phyloP scores from a whole-genome alignment of 139 green algal species.

The Coccomyxa sp. region DNA sequence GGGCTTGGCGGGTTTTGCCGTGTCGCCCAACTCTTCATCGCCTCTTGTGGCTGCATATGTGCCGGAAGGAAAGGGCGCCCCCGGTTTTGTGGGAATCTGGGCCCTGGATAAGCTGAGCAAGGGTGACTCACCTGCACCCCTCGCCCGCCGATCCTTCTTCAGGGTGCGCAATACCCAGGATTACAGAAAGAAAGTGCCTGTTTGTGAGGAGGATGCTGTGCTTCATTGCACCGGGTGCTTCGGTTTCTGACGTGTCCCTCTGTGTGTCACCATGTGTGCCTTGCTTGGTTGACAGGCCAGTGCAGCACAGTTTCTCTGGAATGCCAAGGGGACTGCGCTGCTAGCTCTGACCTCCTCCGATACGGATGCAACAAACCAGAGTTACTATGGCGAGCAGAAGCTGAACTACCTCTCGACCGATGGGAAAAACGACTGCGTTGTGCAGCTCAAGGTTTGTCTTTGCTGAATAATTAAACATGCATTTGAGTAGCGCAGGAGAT shows the following conservation, averaged over 20 bases:
- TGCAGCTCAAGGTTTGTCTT: conserved; percentile 26
- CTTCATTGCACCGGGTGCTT: neutral
- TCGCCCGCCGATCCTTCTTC: conserved; percentile 65
- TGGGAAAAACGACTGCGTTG: conserved; percentile 55
- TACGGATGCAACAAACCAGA: conserved; percentile 89
- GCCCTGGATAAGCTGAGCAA: conserved; percentile 17
- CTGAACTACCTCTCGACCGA: conserved; percentile 83
- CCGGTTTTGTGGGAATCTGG: conserved; percentile 65
- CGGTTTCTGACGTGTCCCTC: neutral
- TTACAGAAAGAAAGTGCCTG: neutral
- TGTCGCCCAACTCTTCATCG: conserved; percentile 32
- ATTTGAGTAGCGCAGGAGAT: too few species aligned
- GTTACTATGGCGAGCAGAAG: conserved; percentile 84
- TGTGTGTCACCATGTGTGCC: neutral
- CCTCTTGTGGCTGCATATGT: conserved; percentile 53
- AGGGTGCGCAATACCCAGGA: conserved; percentile 6
- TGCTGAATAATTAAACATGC: neutral
- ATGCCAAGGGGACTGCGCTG: conserved; percentile 50
- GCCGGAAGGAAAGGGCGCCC: conserved; percentile 71
- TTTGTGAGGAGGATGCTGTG: neutral
- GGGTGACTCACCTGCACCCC: conserved; percentile 31
- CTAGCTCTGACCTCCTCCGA: conserved; percentile 80
- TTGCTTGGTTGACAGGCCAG: conserved; percentile 19
- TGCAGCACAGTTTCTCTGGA: conserved; percentile 56
- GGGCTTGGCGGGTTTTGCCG: conserved; percentile 49